Evolutionary conservation across 2,329 filamentous ascomycete species (phyloP).

Genomic region (Colletotrichum aenigma): DNA sequence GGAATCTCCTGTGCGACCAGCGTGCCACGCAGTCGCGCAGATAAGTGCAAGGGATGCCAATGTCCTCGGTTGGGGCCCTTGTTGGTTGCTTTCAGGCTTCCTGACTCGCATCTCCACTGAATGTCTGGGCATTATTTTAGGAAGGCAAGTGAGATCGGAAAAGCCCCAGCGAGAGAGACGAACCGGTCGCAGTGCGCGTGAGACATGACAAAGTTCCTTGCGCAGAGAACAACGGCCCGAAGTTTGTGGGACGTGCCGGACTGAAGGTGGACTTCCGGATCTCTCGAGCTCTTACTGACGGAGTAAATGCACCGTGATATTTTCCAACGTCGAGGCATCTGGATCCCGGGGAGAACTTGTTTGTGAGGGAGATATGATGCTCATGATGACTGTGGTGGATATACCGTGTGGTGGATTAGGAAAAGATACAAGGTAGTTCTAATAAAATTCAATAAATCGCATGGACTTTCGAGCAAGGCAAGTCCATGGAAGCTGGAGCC

Average conservation of each 20-base stretch:
- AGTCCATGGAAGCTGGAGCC: not conserved
- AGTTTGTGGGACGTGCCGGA: not conserved
- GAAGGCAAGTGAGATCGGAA: not conserved
- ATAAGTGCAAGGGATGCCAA: not conserved
- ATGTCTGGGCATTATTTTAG: not conserved
- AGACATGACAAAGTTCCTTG: not conserved
- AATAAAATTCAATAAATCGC: no score
- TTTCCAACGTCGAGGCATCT: not conserved
- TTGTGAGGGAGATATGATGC: not conserved
- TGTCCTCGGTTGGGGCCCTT: not conserved
- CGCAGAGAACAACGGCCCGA: not conserved
- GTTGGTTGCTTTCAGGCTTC: not conserved
- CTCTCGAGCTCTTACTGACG: fast-evolving
- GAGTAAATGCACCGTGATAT: not conserved
- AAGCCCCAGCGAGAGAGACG: not conserved
- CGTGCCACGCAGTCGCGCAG: not conserved
- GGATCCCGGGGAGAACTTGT: not conserved
- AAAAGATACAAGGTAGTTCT: not conserved
- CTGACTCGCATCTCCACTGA: conserved; percentile 1
- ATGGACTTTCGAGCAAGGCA: not conserved
- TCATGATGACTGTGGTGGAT: not conserved
- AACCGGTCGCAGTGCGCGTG: not conserved
- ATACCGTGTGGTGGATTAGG: fast-evolving
- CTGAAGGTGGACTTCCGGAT: not conserved
- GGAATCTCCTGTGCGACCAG: not conserved